These are phyloP conservation scores for Chlamydomonas reinhardtii DNA, from an alignment of 163 green algal genomes.

Conservation along the genomic window DNA sequence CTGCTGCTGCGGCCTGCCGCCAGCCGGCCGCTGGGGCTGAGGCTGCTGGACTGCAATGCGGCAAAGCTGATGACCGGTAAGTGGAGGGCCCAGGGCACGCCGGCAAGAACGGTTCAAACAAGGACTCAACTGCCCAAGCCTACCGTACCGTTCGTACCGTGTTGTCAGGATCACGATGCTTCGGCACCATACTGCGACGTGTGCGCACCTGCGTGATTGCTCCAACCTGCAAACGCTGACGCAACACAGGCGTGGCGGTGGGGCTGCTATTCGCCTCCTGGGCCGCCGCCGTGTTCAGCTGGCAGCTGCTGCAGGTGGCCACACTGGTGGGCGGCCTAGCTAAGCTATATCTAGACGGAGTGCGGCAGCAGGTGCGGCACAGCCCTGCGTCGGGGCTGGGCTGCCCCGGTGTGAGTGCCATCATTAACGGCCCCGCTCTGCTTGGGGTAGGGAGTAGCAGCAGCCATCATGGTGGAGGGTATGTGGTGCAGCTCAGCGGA, in stretches of 20 bases:
- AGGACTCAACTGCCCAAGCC: too few relatives aligned
- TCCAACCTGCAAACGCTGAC: too few relatives aligned
- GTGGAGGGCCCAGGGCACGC: too few relatives aligned
- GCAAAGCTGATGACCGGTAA: background rate
- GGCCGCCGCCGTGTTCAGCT: background rate
- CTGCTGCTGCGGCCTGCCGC: conserved; percentile 6
- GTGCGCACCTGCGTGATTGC: too few relatives aligned
- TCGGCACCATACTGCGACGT: too few relatives aligned
- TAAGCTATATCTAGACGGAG: background rate
- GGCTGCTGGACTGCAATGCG: conserved; percentile 18
- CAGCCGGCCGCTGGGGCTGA: conserved; percentile 5
- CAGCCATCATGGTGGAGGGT: background rate
- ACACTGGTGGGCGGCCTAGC: background rate
- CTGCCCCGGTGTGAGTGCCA: background rate
- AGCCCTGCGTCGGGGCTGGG: background rate
- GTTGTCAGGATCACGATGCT: too few relatives aligned
- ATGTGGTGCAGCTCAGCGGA: background rate
- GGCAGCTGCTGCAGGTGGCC: conserved; percentile 31
- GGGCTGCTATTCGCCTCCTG: background rate
- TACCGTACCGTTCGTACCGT: too few relatives aligned
- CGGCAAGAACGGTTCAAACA: too few relatives aligned
- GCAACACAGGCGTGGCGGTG: too few relatives aligned
- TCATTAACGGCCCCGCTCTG: too few relatives aligned
- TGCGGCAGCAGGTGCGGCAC: conserved; percentile 3
- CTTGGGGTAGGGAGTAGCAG: too few relatives aligned